phyloP scores from a whole-genome alignment of 1,284 basidiomycete genomes.

The Sporisorium sorghi region DNA sequence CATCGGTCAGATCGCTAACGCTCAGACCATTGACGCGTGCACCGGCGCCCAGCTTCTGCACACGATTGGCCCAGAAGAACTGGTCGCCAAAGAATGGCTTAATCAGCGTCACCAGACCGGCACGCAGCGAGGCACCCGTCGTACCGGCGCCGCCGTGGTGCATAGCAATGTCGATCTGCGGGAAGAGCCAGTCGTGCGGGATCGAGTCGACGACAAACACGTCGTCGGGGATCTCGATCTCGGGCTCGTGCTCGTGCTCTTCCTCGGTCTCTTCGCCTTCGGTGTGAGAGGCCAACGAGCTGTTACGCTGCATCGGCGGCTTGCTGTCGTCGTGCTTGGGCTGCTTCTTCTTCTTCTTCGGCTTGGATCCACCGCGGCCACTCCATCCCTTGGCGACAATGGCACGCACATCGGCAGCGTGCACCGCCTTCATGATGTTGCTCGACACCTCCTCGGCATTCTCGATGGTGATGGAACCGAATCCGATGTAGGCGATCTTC shows the following conservation, averaged over 20 bases:
- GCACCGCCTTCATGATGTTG: conserved; percentile 58
- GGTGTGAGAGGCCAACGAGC: conserved; percentile 7
- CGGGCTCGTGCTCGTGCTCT: conserved; percentile 56
- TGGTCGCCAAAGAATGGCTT: conserved; percentile 68
- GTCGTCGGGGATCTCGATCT: conserved; percentile 66
- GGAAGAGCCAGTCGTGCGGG: conserved; percentile 55
- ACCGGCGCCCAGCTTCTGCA: conserved; percentile 61
- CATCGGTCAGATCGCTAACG: conserved; percentile 31
- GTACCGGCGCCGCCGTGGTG: conserved; percentile 81
- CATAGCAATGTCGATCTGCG: conserved; percentile 46
- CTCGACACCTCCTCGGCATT: conserved; percentile 66
- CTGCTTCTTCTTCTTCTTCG: conserved; percentile 35
- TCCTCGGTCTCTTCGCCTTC: conserved; percentile 35
- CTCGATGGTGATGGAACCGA: conserved; percentile 70
- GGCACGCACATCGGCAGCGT: conserved; percentile 57
- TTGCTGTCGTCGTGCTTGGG: background rate
- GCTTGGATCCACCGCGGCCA: conserved; percentile 43
- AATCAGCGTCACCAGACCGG: conserved; percentile 61
- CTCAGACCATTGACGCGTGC: conserved; percentile 44
- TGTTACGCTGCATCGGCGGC: conserved; percentile 4
- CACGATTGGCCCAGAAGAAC: conserved; percentile 64
- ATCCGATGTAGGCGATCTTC: conserved; percentile 66
- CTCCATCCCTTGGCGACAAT: conserved; percentile 68
- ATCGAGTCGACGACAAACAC: conserved; percentile 63
- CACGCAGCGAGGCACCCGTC: conserved; percentile 70